These are phyloP conservation scores for Dictyostelium firmibasis DNA, from an alignment of 78 protist genomes.

Conservation along the genomic window DNA sequence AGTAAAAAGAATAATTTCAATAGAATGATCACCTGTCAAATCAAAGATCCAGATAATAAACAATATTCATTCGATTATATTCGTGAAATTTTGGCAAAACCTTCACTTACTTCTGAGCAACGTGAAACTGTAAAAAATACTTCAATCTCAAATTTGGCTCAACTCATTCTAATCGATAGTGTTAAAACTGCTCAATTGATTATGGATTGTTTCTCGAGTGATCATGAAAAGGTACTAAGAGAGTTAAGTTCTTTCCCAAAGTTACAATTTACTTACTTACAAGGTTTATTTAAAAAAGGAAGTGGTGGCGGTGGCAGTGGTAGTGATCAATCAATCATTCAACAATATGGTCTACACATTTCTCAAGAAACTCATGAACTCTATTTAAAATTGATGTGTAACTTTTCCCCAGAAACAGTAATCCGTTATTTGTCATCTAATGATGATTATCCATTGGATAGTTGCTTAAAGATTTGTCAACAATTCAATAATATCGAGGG, in stretches of 20 bases:
- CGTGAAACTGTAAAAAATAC: background rate
- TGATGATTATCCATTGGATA: constrained; percentile 80
- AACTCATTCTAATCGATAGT: constrained; percentile 60
- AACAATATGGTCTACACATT: constrained; percentile 47
- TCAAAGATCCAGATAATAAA: constrained; percentile 34
- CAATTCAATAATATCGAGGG: constrained; percentile 80
- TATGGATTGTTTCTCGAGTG: constrained; percentile 61
- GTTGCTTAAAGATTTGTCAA: constrained; percentile 77
- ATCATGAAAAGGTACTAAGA: constrained; percentile 61
- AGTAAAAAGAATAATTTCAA: constrained; percentile 6
- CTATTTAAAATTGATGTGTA: constrained; percentile 67
- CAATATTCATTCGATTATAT: constrained; percentile 15
- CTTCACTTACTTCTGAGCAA: background rate
- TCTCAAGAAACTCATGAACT: constrained; percentile 65
- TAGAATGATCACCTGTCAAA: constrained; percentile 61
- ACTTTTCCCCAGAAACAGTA: constrained; percentile 54
- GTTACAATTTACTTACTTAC: constrained; percentile 57
- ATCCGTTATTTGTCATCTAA: constrained; percentile 29
- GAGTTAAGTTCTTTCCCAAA: constrained; percentile 64
- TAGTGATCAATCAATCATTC: background rate
- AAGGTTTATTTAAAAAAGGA: constrained; percentile 40
- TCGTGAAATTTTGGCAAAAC: background rate
- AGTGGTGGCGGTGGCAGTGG: background rate
- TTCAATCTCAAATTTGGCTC: constrained; percentile 48
- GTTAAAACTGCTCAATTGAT: constrained; percentile 62